Percentiles rank a stretch among this genome's conserved stretches.
phyloP scores from a whole-genome alignment of 805 yeast genomes.

The Priceomyces castillae region DNA sequence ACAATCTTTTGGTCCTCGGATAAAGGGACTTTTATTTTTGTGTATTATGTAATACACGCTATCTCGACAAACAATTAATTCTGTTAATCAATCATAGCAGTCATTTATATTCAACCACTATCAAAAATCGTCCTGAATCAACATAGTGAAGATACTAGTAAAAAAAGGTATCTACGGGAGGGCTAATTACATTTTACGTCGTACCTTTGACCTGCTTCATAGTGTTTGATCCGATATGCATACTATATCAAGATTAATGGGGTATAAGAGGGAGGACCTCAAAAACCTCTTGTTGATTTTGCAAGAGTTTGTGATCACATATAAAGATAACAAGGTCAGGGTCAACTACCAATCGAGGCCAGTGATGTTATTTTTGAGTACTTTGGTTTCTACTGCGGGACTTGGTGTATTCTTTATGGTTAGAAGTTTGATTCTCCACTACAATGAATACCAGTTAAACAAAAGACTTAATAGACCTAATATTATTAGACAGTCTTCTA shows the following conservation, averaged over 20 bases:
- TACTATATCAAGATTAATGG: slow-evolving; percentile 31
- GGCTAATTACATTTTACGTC: background rate
- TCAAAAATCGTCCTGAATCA: too few relatives aligned
- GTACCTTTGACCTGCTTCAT: background rate
- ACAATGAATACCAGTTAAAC: slow-evolving; percentile 28
- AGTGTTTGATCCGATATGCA: slow-evolving; percentile 21
- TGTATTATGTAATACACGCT: background rate
- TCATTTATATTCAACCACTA: too few relatives aligned
- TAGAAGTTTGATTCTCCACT: slow-evolving; percentile 27
- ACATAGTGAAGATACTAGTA: background rate
- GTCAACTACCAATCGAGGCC: slow-evolving; percentile 43
- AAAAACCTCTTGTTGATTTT: slow-evolving; percentile 30
- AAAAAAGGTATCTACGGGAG: background rate
- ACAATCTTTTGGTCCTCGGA: too few relatives aligned
- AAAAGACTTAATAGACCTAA: slow-evolving; percentile 29
- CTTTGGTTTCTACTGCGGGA: slow-evolving; percentile 40
- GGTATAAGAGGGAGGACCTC: slow-evolving; percentile 33
- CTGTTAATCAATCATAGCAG: background rate
- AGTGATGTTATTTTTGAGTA: slow-evolving; percentile 39
- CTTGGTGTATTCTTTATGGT: slow-evolving; percentile 34
- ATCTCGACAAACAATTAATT: background rate
- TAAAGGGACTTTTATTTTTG: background rate
- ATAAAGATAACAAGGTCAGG: slow-evolving; percentile 34
- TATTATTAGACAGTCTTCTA: slow-evolving; percentile 41
- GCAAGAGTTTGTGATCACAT: slow-evolving; percentile 35